These are phyloP conservation scores for Plasmodium falciparum DNA, from an alignment of 169 alveolate genomes.

Conservation along the genomic window DNA sequence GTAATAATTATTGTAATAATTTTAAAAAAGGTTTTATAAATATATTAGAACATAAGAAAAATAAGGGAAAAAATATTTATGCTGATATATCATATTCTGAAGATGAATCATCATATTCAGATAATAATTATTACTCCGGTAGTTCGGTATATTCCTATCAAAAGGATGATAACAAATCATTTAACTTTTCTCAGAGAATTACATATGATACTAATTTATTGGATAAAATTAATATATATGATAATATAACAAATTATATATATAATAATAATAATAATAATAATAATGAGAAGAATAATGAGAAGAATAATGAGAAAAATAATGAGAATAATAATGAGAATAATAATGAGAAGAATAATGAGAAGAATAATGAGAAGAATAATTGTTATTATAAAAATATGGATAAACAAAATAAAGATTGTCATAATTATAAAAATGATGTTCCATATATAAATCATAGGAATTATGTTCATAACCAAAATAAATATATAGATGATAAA, in stretches of 20 bases:
- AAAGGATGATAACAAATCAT: slow-evolving; percentile 25
- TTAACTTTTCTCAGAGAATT: slow-evolving; percentile 64
- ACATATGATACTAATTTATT: slow-evolving; percentile 38
- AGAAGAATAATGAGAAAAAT: no score
- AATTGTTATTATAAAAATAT: no score
- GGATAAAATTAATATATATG: slow-evolving; percentile 12
- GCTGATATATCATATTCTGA: not conserved
- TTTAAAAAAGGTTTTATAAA: not conserved
- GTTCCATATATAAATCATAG: no score
- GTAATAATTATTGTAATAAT: not conserved
- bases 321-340: no score
- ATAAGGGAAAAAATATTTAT: not conserved
- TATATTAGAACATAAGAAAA: not conserved
- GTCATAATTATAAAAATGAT: no score
- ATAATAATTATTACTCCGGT: slow-evolving; percentile 30
- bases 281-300: not conserved
- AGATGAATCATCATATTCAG: slow-evolving; percentile 10
- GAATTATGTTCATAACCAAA: no score
- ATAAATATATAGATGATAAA: no score
- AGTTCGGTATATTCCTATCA: slow-evolving; percentile 13
- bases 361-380: not conserved
- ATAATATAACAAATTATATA: slow-evolving; percentile 11
- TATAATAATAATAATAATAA: not conserved
- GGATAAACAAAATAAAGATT: no score
- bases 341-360: no score